A percentile compares a stretch with the other conserved stretches of the same genome.
Evolutionary conservation across 805 yeast genomes (phyloP).

Genomic region (Danielia reshetovae): DNA sequence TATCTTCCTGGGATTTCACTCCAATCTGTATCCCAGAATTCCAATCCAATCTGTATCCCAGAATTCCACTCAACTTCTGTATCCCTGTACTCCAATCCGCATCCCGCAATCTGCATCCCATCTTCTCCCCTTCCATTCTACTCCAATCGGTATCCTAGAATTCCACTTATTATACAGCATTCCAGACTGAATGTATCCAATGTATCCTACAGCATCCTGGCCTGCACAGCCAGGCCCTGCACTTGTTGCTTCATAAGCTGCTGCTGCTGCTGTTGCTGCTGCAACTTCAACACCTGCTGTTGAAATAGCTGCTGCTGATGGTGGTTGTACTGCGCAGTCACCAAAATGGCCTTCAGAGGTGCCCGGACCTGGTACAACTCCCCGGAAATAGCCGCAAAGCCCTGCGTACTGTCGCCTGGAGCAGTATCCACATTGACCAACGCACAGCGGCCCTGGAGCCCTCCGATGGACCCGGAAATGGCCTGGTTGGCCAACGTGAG

Average conservation of each 20-base stretch:
- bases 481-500: constrained; percentile 45
- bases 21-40: too few species aligned
- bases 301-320: constrained; percentile 43
- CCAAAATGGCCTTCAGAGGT: constrained; percentile 40
- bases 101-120: too few species aligned
- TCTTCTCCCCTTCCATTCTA: too few species aligned
- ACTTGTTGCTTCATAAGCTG: constrained; percentile 36
- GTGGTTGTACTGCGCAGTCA: constrained; percentile 40
- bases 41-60: too few species aligned
- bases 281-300: constrained; percentile 37
- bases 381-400: constrained; percentile 60
- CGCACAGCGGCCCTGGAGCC: constrained; percentile 76
- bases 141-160: neutral
- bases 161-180: neutral
- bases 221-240: constrained; percentile 67
- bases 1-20: too few species aligned
- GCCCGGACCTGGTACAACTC: constrained; percentile 45
- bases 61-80: too few species aligned
- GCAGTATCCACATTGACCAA: constrained; percentile 57
- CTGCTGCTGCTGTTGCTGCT: constrained; percentile 36
- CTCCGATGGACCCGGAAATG: constrained; percentile 56
- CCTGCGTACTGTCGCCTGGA: constrained; percentile 29
- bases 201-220: constrained; percentile 54
- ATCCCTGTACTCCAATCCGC: too few species aligned
- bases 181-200: neutral